Evolutionary conservation across 805 yeast species (phyloP).

Genomic region (Candida khao-thaluensis): DNA sequence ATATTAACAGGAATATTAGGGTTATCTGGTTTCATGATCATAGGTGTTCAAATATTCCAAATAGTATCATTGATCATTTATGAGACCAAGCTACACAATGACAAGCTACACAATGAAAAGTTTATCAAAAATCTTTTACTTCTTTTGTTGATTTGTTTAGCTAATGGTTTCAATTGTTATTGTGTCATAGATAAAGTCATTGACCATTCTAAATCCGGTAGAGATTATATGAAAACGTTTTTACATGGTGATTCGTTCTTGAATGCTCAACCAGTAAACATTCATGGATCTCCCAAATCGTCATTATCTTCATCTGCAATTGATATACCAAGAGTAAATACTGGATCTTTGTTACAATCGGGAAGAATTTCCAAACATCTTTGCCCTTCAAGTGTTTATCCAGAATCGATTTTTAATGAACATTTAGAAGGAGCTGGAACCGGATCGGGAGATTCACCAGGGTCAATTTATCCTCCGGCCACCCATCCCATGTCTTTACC

Average conservation of each 20-base stretch:
- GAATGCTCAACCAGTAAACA: neutral
- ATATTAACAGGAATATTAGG: neutral
- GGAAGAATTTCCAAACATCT: neutral
- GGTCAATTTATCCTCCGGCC: no score
- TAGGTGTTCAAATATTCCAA: conserved; percentile 5
- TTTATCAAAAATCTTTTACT: conserved; percentile 2
- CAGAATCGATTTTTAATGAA: conserved; percentile 3
- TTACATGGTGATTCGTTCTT: neutral
- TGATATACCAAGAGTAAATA: neutral
- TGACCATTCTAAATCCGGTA: neutral
- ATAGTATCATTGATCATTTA: neutral
- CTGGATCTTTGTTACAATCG: neutral
- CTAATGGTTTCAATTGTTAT: neutral
- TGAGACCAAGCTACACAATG: conserved; percentile 1
- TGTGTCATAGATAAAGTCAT: neutral
- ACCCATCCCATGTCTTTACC: neutral
- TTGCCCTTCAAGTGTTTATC: conserved; percentile 1
- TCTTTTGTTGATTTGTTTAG: neutral
- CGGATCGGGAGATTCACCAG: neutral
- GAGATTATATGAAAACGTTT: neutral
- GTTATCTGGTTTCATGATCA: neutral
- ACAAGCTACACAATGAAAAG: neutral
- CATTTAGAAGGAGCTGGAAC: neutral
- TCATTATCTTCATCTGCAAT: neutral
- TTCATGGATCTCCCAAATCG: neutral